phyloP scores from a whole-genome alignment of 1,284 basidiomycete species.

The Cutaneotrichosporon dermatis region DNA sequence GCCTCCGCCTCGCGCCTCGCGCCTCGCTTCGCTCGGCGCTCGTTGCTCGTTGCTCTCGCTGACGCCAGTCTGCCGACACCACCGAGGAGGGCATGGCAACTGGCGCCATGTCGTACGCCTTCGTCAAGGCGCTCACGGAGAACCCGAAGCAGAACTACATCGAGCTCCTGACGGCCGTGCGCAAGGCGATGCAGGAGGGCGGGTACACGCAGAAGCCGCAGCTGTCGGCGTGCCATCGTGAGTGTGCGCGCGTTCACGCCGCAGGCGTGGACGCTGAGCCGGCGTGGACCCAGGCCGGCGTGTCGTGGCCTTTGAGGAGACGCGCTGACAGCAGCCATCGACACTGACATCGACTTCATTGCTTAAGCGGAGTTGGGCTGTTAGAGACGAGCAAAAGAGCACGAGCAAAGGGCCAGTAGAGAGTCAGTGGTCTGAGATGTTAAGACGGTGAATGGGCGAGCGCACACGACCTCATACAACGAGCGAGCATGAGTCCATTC shows the following conservation, averaged over 20 bases:
- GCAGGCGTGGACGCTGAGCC: not conserved
- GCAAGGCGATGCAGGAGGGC: conserved; percentile 50
- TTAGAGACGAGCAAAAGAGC: too few species aligned
- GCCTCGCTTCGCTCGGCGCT: too few species aligned
- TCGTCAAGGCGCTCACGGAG: conserved; percentile 60
- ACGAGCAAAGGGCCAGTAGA: too few species aligned
- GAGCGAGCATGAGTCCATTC: too few species aligned
- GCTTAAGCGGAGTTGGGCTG: conserved; percentile 12
- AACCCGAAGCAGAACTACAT: conserved; percentile 75
- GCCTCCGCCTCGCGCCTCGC: too few species aligned
- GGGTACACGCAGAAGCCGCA: conserved; percentile 86
- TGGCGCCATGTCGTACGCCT: conserved; percentile 82
- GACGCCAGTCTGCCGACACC: conserved; percentile 63
- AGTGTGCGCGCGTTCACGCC: not conserved
- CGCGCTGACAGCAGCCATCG: conserved; percentile 25
- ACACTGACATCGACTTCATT: conserved; percentile 34
- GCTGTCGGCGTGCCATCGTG: conserved; percentile 48
- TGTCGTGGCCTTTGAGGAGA: too few species aligned
- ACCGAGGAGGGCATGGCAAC: conserved; percentile 73
- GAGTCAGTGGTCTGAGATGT: too few species aligned
- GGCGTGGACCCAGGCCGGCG: too few species aligned
- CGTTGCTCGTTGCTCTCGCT: not conserved
- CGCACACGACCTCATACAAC: too few species aligned
- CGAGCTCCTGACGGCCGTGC: conserved; percentile 66
- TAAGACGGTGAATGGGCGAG: too few species aligned